A percentile compares a stretch with the other conserved stretches of the same genome.
Evolutionary conservation across 1,284 basidiomycete species (phyloP).

Genomic region (Ceraceosorus guamensis): DNA sequence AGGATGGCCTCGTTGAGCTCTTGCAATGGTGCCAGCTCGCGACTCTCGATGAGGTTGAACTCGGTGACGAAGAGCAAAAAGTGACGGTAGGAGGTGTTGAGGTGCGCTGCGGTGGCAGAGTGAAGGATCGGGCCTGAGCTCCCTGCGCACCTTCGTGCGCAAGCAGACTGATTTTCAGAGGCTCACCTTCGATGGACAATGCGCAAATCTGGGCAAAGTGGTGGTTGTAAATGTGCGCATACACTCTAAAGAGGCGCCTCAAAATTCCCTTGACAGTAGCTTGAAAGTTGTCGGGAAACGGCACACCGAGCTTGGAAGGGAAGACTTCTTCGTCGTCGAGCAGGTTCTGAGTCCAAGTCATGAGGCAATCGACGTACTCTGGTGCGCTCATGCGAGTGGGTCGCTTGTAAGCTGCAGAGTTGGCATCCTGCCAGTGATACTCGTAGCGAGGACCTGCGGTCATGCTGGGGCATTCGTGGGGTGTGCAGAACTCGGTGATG

Average conservation of each 20-base stretch:
- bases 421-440: conserved; percentile 89
- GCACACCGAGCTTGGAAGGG: conserved; percentile 84
- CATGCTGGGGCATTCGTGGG: conserved; percentile 84
- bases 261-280: conserved; percentile 87
- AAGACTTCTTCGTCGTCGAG: conserved; percentile 89
- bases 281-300: conserved; percentile 85
- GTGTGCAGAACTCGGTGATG: conserved; percentile 46
- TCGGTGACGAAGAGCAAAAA: conserved; percentile 96
- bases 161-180: background rate
- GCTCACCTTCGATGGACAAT: conserved; percentile 85
- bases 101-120: conserved; percentile 59
- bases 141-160: background rate
- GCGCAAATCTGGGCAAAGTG: conserved; percentile 99
- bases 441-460: conserved; percentile 94
- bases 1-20: conserved; percentile 95
- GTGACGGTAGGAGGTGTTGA: conserved; percentile 97
- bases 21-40: conserved; percentile 88
- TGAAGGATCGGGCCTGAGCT: background rate
- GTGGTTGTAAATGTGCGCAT: conserved; percentile 97
- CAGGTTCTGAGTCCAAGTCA: conserved; percentile 95
- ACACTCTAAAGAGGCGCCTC: conserved; percentile 87
- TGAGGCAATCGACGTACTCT: conserved; percentile 93
- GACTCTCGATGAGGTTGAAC: conserved; percentile 96
- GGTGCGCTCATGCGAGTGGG: conserved; percentile 46
- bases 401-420: conserved; percentile 35